Base-by-base conservation (phyloP, 2,329 filamentous ascomycete species). In the Aspergillus viridinutans region DNA sequence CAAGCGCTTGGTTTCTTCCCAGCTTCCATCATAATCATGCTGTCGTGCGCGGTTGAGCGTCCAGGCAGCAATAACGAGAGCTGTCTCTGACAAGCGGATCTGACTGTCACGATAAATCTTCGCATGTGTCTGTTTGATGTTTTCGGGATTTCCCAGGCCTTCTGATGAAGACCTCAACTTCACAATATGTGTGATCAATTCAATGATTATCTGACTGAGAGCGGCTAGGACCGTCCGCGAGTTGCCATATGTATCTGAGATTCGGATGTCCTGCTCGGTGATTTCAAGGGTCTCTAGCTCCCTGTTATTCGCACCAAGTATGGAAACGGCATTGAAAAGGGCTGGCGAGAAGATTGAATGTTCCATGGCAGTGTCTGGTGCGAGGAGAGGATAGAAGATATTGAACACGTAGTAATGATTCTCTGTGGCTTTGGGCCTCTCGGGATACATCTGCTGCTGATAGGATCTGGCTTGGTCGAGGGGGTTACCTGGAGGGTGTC, bases 401-500 rank as follows among this genome's bases (percentile, higher is more conserved):
- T 75, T 77, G 62, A 78, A 78, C 17, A 78, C 72, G 55, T 77
- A 78, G 57, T 76, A 78, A 50, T 72, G 72, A 40, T 76, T 68
- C 29, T 74, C 69, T 3, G 50, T 53, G 7, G 65, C 61, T 10
- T 65, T 68, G n/a, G 62, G 61, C 20, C 67, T 54, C 26, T 70
- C 63, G 9, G 73, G 71, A 54, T 71, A 74, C 57, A 70, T 61
- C 57, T 72, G 67, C 29, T 67, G 58, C 42, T 74, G 70, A 32
- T 71, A 66, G 26, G 62, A 63, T 54, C 72, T 74, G 29, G 73
- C 72, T 35, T 70, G 57, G 21, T 68, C 65, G 2, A 78, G 65
- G 7, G 74, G 74, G 40, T 73, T 76, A 20, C 70, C 75, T 25
- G 71, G 66, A 26, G 73, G 72, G 50, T 72, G 68, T 10, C 71